phyloP scores from a whole-genome alignment of 169 alveolate genomes.

The Eimeria necatrix region DNA sequence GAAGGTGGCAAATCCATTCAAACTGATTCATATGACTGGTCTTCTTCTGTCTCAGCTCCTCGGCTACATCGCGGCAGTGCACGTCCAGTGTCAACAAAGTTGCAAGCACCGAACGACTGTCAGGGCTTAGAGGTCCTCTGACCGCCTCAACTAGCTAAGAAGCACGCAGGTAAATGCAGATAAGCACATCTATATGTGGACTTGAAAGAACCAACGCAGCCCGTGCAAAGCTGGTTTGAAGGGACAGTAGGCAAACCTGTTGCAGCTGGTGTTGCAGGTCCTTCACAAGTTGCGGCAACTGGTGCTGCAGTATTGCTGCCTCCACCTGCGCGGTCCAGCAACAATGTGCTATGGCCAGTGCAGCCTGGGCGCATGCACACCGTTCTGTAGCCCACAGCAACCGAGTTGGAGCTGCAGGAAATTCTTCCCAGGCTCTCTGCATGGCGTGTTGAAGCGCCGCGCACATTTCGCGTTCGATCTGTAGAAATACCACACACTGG shows the following conservation, averaged over 20 bases:
- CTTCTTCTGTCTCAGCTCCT: slow-evolving; percentile 82
- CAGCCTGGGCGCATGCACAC: slow-evolving; percentile 70
- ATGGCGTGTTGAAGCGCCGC: slow-evolving; percentile 51
- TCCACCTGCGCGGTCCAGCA: slow-evolving; percentile 75
- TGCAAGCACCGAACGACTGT: slow-evolving; percentile 86
- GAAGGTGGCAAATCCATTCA: slow-evolving; percentile 94
- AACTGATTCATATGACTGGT: slow-evolving; percentile 87
- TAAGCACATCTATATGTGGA: neutral
- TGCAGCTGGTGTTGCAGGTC: slow-evolving; percentile 64
- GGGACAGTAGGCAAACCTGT: slow-evolving; percentile 9
- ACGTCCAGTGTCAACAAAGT: slow-evolving; percentile 91
- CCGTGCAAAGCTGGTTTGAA: neutral
- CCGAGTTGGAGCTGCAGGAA: slow-evolving; percentile 62
- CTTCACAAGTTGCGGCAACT: slow-evolving; percentile 72
- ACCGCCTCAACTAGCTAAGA: slow-evolving; percentile 85
- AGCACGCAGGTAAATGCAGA: neutral
- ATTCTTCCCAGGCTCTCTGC: slow-evolving; percentile 67
- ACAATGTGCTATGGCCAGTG: slow-evolving; percentile 74
- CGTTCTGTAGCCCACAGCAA: slow-evolving; percentile 48
- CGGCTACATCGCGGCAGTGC: slow-evolving; percentile 91
- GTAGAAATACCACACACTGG: neutral
- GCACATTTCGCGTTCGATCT: slow-evolving; percentile 76
- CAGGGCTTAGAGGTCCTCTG: slow-evolving; percentile 87
- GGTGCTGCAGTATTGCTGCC: slow-evolving; percentile 73
- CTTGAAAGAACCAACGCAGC: too few species aligned